A percentile compares a stretch with the other conserved stretches of the same genome.
Conservation (phyloP, 2,329 filamentous ascomycete genomes). For the Diplocarpon rosae region DNA sequence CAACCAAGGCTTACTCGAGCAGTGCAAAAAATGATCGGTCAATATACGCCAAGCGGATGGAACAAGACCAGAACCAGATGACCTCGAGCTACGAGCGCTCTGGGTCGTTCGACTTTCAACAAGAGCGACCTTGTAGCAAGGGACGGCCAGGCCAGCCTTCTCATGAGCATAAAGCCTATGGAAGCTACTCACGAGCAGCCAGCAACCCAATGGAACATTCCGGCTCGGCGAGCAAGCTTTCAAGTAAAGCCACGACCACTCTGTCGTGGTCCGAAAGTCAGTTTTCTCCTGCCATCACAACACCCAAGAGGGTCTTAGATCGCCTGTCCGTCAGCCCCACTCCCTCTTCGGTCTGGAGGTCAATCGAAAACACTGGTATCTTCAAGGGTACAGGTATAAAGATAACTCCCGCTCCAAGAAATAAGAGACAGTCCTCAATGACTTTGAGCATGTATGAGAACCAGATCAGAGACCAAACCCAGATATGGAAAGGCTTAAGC, state of each 20-base stretch:
- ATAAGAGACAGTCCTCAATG: neutral
- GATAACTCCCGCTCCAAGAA: neutral
- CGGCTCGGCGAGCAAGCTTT: neutral
- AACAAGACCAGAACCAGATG: neutral
- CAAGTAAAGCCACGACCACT: slow-evolving; percentile 13
- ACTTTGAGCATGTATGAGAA: neutral
- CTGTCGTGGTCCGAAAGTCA: slow-evolving; percentile 22
- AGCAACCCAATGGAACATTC: neutral
- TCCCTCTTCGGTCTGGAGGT: slow-evolving; percentile 18
- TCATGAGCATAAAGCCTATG: neutral
- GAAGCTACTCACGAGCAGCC: neutral
- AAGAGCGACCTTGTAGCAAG: neutral
- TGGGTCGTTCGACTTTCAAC: neutral
- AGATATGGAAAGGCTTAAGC: neutral
- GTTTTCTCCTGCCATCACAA: slow-evolving; percentile 4
- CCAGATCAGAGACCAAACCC: neutral
- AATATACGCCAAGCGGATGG: slow-evolving; percentile 4
- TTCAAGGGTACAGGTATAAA: slow-evolving; percentile 22
- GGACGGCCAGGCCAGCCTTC: neutral
- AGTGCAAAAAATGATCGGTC: neutral
- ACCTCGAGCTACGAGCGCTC: neutral
- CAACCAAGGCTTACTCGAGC: neutral
- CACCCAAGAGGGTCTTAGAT: neutral
- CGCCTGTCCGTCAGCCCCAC: slow-evolving; percentile 12
- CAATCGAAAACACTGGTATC: slow-evolving; percentile 21